These are phyloP conservation scores for Austroboletus eburneus DNA, from an alignment of 768 basidiomycete species.

Conservation along the genomic window DNA sequence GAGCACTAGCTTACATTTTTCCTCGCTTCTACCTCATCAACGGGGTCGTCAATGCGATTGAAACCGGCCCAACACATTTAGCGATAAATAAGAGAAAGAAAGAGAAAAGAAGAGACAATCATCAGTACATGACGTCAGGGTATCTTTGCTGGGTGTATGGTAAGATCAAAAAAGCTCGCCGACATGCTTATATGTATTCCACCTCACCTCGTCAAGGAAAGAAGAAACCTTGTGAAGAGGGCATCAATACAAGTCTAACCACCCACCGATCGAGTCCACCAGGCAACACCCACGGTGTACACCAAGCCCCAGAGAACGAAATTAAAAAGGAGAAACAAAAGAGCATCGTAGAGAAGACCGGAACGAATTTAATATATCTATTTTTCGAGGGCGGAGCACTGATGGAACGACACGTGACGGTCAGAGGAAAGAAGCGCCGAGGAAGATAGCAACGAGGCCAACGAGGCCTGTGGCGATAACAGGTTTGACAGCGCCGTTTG, in stretches of 20 bases:
- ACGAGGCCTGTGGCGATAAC: conserved; percentile 21
- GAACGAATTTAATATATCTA: not conserved
- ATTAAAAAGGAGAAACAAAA: not conserved
- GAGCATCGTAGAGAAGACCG: not conserved
- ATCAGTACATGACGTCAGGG: not conserved
- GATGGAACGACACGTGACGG: not conserved
- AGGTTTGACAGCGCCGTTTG: conserved; percentile 23
- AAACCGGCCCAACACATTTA: too few species aligned
- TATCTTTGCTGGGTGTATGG: not conserved
- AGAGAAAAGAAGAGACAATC: too few species aligned
- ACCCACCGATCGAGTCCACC: not conserved
- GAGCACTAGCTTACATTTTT: too few species aligned
- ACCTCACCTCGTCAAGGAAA: conserved; percentile 6
- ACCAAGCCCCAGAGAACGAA: not conserved
- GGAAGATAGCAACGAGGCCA: conserved; percentile 17
- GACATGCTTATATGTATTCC: conserved; percentile 3
- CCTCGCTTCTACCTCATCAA: too few species aligned
- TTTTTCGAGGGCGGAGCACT: not conserved
- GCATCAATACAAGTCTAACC: not conserved
- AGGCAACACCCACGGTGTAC: not conserved
- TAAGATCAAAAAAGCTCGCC: not conserved
- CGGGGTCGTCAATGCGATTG: too few species aligned
- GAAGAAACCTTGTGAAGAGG: not conserved
- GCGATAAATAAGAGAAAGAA: not conserved
- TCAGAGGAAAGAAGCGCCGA: conserved; percentile 23